Conservation (phyloP, 2,329 filamentous ascomycete species). For the Aspergillus sp. region DNA sequence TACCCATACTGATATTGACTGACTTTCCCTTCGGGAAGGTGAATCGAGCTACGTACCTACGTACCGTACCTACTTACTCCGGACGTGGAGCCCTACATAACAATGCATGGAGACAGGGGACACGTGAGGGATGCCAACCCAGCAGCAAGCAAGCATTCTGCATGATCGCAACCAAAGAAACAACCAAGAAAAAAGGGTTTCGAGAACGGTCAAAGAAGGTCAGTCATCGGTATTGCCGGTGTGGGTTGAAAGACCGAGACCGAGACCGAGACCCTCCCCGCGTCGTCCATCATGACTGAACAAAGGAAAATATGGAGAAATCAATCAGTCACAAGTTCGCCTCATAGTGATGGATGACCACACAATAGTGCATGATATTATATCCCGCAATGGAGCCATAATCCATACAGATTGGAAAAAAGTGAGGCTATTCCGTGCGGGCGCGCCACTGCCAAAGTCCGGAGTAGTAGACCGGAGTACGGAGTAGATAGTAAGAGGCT, state of each 20-base stretch:
- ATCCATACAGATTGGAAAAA: not conserved
- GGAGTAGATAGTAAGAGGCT: not conserved
- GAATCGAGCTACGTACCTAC: not conserved
- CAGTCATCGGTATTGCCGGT: not conserved
- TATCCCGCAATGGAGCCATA: conserved; percentile 8
- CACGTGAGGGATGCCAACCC: not conserved
- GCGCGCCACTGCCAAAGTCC: not conserved
- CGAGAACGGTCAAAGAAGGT: not conserved
- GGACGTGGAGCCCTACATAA: not conserved
- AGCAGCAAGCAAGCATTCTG: not conserved
- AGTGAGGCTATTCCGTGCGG: conserved; percentile 8
- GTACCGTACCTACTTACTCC: too few relatives aligned
- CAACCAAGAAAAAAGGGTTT: not conserved
- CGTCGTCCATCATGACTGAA: too few relatives aligned
- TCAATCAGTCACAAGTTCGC: not conserved
- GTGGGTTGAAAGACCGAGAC: not conserved
- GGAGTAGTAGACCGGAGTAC: conserved; percentile 6
- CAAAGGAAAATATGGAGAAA: too few relatives aligned
- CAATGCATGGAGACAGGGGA: not conserved
- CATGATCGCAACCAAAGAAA: not conserved
- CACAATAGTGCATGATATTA: not conserved
- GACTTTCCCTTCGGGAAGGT: not conserved
- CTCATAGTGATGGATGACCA: not conserved
- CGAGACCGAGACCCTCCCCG: not conserved
- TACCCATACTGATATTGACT: too few relatives aligned